Evolutionary conservation across 257 asterid genomes (phyloP).

Genomic region (Oldenlandia corymbosa): DNA sequence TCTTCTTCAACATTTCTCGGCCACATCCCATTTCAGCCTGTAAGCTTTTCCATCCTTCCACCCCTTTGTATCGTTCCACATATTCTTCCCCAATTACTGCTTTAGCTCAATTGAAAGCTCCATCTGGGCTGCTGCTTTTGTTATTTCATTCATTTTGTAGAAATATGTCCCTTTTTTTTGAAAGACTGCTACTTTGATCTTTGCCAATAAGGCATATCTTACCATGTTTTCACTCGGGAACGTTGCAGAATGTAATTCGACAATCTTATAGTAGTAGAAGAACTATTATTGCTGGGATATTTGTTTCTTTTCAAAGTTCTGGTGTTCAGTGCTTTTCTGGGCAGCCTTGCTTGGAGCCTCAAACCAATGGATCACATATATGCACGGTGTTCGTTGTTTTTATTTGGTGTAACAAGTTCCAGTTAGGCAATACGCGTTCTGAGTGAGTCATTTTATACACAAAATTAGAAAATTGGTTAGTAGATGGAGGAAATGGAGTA

Average conservation of each 20-base stretch:
- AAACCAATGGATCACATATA: background rate
- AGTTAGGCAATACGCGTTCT: no score
- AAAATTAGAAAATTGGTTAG: no score
- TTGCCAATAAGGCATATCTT: no score
- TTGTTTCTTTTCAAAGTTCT: background rate
- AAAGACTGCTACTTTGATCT: no score
- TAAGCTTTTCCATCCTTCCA: slow-evolving; percentile 31
- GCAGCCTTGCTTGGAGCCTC: background rate
- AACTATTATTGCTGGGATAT: background rate
- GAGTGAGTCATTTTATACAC: no score
- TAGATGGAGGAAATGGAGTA: no score
- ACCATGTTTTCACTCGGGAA: no score
- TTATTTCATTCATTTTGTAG: no score
- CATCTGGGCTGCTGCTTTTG: background rate
- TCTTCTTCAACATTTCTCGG: slow-evolving; percentile 61
- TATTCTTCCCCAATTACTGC: no score
- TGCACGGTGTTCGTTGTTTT: no score
- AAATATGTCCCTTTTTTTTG: no score
- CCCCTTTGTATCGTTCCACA: slow-evolving; percentile 6
- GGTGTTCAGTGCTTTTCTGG: background rate
- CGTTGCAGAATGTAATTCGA: no score
- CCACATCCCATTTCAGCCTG: slow-evolving; percentile 33
- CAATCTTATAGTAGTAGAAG: background rate
- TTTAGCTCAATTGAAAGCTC: background rate
- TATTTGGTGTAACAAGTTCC: background rate